Conservation (phyloP, 768 basidiomycete genomes). For the Kwoniella mangroviensis region DNA sequence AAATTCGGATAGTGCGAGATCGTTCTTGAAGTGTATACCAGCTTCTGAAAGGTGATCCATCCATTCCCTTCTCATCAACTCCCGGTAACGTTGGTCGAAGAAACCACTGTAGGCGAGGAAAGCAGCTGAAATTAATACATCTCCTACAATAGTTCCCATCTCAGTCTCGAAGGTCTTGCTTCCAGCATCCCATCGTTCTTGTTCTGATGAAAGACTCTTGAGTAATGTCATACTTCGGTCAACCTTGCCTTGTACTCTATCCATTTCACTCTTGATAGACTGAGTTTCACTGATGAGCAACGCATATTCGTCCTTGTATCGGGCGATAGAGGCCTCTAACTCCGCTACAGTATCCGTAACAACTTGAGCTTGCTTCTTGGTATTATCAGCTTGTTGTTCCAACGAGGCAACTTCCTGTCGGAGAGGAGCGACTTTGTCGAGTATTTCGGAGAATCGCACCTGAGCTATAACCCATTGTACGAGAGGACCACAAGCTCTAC, state of each 20-base stretch:
- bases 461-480: slow-evolving; percentile 99
- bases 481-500: slow-evolving; percentile 94
- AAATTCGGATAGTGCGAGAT: slow-evolving; percentile 91
- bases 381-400: slow-evolving; percentile 89
- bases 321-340: slow-evolving; percentile 86
- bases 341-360: slow-evolving; percentile 92
- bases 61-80: slow-evolving; percentile 70
- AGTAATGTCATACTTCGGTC: slow-evolving; percentile 95
- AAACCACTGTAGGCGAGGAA: slow-evolving; percentile 97
- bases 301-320: slow-evolving; percentile 97
- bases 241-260: slow-evolving; percentile 93
- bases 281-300: slow-evolving; percentile 94
- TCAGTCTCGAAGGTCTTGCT: slow-evolving; percentile 95
- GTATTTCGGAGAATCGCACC: slow-evolving; percentile 93
- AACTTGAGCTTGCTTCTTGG: slow-evolving; percentile 86
- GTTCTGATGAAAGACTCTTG: slow-evolving; percentile 91
- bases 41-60: slow-evolving; percentile 84
- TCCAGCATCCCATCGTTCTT: slow-evolving; percentile 89
- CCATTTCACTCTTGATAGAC: slow-evolving; percentile 97
- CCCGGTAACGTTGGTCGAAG: slow-evolving; percentile 98
- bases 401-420: slow-evolving; percentile 93
- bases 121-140: slow-evolving; percentile 91
- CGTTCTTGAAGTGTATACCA: slow-evolving; percentile 86
- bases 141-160: slow-evolving; percentile 98
- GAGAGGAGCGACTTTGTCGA: slow-evolving; percentile 94